Evolutionary conservation across 129 eudicot species (phyloP), one percentile per base, ranked within the genome.

Genomic region (Mikania micrantha): DNA sequence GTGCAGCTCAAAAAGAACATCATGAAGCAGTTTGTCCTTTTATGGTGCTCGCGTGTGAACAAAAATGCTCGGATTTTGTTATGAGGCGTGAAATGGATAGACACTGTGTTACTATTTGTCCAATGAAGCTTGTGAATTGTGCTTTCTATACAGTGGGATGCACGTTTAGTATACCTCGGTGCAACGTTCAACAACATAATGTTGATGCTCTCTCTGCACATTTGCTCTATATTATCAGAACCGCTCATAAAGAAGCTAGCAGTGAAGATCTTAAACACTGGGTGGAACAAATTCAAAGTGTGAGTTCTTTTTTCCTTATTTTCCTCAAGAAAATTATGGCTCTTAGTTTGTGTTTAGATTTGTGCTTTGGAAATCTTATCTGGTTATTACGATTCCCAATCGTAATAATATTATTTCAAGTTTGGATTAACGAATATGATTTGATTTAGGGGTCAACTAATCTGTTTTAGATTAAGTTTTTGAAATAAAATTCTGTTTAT

Each of bases 51-150:
- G 83, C 81, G 4, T 92, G 98, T 59, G 98, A 92, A 54, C 98
- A 92, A 80, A 85, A 85, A 36, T 92, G 98, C 68, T 47, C 87
- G 1, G 85, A 64, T 7, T 73, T 10, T 47, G 66, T 92, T 38
- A 80, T 92, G 94, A 88, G 98, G 78, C 85, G 96, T 11, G 98
- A 92, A 22, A 92, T 92, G 98, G 98, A 92, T 72, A 79, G 88
- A 56, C 98, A 92, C 74, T 92, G 98, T 66, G 84, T 92, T 25
- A 92, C 98, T 41, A 68, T 77, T 22, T 92, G 98, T 73, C 94
- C 95, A 6, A 88, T 85, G 96, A 88, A 88, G 85, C 87, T 84
- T 48, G 85, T 85, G 8, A 92, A 82, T 61, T 92, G 98, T 75
- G 84, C 91, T 6, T 92, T 88, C 70, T 84, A 78, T 69, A 74